phyloP scores from a whole-genome alignment of 1,284 basidiomycete genomes.

The Sporisorium graminicola region DNA sequence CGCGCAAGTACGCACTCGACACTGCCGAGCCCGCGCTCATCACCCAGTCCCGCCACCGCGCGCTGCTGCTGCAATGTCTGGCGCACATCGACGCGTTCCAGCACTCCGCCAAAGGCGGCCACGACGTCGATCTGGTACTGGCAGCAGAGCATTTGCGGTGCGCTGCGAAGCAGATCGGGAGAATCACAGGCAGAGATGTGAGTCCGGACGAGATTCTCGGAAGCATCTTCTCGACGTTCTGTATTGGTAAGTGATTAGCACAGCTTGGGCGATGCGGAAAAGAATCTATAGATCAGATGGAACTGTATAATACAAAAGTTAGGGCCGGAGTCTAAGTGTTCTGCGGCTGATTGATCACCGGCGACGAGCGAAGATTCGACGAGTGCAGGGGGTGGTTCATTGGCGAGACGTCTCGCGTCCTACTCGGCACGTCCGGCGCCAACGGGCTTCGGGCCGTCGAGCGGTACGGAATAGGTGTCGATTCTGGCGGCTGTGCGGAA shows the following conservation, averaged over 20 bases:
- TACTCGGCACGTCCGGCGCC: neutral
- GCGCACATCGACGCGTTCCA: constrained; percentile 74
- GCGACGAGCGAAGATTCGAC: constrained; percentile 13
- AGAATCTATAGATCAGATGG: neutral
- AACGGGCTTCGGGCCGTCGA: neutral
- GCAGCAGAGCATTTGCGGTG: constrained; percentile 87
- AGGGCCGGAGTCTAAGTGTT: too few relatives aligned
- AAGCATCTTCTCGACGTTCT: constrained; percentile 78
- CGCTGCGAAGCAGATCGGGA: constrained; percentile 83
- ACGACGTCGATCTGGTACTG: constrained; percentile 76
- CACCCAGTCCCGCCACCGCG: constrained; percentile 82
- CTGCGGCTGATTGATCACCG: constrained; percentile 4
- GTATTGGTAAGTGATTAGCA: constrained; percentile 53
- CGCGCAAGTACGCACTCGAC: constrained; percentile 72
- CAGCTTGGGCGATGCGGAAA: too few relatives aligned
- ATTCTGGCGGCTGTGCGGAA: neutral
- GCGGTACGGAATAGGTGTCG: neutral
- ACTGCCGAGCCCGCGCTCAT: constrained; percentile 76
- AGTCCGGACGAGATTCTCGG: constrained; percentile 83
- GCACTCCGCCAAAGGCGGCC: constrained; percentile 70
- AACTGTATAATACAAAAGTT: constrained; percentile 3
- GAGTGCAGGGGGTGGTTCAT: constrained; percentile 11
- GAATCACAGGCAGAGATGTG: constrained; percentile 79
- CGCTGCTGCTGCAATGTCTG: constrained; percentile 78
- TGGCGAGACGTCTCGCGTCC: constrained; percentile 10